Base-by-base conservation (phyloP, 495 filamentous ascomycete species). In the Penicillium fimorum region DNA sequence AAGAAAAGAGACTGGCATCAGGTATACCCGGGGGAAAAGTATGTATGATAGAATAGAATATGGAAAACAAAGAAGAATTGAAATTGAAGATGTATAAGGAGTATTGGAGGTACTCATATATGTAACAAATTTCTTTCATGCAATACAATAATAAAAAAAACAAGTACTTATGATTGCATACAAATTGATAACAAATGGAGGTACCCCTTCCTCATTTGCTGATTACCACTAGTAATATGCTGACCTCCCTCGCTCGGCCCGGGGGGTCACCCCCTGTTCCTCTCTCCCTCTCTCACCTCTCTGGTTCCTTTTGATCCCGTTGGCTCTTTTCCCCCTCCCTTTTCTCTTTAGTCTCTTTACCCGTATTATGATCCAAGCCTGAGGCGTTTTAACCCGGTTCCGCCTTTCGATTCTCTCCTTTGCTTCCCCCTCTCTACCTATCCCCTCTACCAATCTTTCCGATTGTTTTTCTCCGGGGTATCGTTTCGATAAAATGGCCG, bases 401-500 rank as follows among this genome's bases (percentile, higher is more conserved):
- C 50, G 35, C 52, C 22, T 47, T 47, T 55, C 29, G 24, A 47
- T 20, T 42, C 20, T 27, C 29, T 38, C 46, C 46, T 49, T 50
- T 24, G n/a, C 37, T 43, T 46, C 54, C 50, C 48, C 59, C 52
- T 58, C 46, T 41, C 53, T 49, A 50, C 35, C 48, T 30, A 48
- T 53, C 46, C 62, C 63, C 49, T 61, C 40, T 51, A 5, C 27
- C 25, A 30, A 29, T 18, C 38, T 42, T 32, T 43, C 35, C 49
- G 49, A 52, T 67, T 65, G 59, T 56, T 49, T 48, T 55, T 60
- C 43, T 49, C 55, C 65, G 68, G 69, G 69, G 64, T 59, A 55
- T 54, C 47, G 47, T 29, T 63, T 50, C 66, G 69, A 62, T 59
- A 76, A 64, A 47, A 82, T 81, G 78, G 75, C 82, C 75, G 85